Percentiles rank a stretch among this genome's conserved stretches.
Conservation (phyloP, 208 protist genomes). For the Crithidia bombi region DNA sequence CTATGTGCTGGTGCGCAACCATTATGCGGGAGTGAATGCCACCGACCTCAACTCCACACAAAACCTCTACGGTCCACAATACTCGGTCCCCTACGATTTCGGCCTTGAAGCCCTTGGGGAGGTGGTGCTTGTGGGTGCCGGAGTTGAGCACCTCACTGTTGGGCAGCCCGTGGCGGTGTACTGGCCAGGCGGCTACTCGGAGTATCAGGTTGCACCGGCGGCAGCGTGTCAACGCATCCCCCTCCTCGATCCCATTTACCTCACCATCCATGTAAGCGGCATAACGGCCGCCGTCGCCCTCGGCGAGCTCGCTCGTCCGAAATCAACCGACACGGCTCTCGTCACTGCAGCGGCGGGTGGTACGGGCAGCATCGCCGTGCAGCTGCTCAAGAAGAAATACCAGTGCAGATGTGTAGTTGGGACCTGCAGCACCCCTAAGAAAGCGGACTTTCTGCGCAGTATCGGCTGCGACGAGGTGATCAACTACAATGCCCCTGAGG, state of each 20-base stretch:
- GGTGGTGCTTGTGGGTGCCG: conserved; percentile 26
- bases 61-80: conserved; percentile 33
- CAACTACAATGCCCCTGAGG: conserved; percentile 44
- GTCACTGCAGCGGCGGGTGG: conserved; percentile 68
- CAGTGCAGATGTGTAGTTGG: conserved; percentile 54
- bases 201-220: conserved; percentile 38
- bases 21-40: conserved; percentile 46
- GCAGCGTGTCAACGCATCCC: conserved; percentile 28
- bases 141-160: conserved; percentile 28
- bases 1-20: conserved; percentile 34
- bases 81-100: conserved; percentile 32
- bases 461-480: conserved; percentile 61
- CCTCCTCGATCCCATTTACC: conserved; percentile 25
- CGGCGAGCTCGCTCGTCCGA: conserved; percentile 34
- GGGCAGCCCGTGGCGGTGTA: conserved; percentile 37
- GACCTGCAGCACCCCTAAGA: conserved; percentile 58
- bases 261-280: conserved; percentile 41
- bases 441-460: conserved; percentile 47
- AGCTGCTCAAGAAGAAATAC: conserved; percentile 64
- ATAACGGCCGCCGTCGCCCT: conserved; percentile 45
- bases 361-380: conserved; percentile 60
- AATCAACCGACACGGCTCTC: conserved; percentile 40
- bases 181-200: conserved; percentile 38
- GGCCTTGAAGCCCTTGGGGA: conserved; percentile 42
- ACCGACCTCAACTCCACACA: conserved; percentile 43